Evolutionary conservation across 305 asterid species (phyloP).

Genomic region (Stenogyne calaminthoides): DNA sequence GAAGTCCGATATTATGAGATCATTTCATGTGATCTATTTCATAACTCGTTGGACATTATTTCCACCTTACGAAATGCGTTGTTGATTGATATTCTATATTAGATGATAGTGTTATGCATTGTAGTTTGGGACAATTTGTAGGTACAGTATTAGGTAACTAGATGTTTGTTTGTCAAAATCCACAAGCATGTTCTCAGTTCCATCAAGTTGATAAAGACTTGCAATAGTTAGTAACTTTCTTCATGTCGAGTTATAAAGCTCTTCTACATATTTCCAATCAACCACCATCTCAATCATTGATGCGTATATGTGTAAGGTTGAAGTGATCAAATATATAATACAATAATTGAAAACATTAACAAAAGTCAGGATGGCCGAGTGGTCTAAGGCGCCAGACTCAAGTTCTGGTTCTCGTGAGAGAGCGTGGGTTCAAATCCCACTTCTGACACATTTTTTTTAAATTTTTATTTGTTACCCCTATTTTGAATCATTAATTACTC

Average conservation of each 20-base stretch:
- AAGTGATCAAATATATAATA: background rate
- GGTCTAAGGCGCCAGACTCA: slow-evolving; percentile 90
- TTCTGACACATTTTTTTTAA: slow-evolving; percentile 31
- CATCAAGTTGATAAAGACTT: no score
- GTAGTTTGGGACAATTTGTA: no score
- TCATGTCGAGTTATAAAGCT: background rate
- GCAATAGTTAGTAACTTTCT: background rate
- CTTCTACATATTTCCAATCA: background rate
- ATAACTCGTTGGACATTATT: no score
- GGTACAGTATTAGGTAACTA: no score
- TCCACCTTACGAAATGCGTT: no score
- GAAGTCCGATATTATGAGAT: background rate
- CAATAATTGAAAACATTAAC: background rate
- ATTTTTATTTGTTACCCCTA: no score
- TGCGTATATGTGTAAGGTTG: background rate
- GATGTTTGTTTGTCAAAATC: background rate
- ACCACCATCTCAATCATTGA: background rate
- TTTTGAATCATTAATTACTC: no score
- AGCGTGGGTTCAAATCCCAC: slow-evolving; percentile 82
- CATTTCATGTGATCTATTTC: background rate
- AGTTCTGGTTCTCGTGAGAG: slow-evolving; percentile 68
- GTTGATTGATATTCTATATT: no score
- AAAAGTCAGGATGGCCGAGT: slow-evolving; percentile 79
- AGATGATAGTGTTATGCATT: no score
- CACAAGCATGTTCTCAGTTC: background rate